These are phyloP conservation scores for Colletotrichum agaves DNA, from an alignment of 2,329 filamentous ascomycete genomes.

Conservation along the genomic window DNA sequence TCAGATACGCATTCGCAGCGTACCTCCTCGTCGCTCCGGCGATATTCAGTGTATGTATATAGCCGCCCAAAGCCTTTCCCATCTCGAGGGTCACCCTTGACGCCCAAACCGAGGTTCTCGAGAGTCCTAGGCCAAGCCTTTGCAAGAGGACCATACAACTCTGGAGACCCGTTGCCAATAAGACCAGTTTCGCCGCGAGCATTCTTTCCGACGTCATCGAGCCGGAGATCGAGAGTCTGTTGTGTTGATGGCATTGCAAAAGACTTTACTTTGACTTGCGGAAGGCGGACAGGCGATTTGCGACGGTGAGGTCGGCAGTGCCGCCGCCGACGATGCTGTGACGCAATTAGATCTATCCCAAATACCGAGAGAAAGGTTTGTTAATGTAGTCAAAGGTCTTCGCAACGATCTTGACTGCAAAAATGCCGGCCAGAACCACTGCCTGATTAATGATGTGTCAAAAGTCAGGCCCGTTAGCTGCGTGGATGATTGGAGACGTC, in stretches of 20 bases:
- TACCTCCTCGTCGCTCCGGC: conserved; percentile 41
- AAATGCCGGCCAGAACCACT: neutral
- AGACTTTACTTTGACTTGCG: conserved; percentile 6
- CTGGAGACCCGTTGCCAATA: conserved; percentile 22
- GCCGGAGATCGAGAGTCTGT: conserved; percentile 6
- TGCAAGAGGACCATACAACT: conserved; percentile 10
- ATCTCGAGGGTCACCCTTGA: conserved; percentile 38
- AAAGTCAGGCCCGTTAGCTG: neutral
- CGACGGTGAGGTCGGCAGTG: conserved; percentile 63
- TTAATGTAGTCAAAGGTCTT: conserved; percentile 26
- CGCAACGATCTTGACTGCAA: conserved; percentile 5
- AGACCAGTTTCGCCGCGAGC: conserved; percentile 19
- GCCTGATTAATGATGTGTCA: neutral
- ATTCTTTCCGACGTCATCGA: conserved; percentile 8
- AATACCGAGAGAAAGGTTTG: no score
- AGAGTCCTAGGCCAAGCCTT: conserved; percentile 26
- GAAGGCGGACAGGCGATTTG: conserved; percentile 57
- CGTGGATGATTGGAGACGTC: neutral
- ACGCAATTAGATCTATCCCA: conserved; percentile 18
- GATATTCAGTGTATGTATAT: conserved; percentile 39
- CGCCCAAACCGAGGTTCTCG: conserved; percentile 34
- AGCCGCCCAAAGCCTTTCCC: conserved; percentile 38
- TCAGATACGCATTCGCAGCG: conserved; percentile 41
- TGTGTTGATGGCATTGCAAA: conserved; percentile 9
- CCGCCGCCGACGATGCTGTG: conserved; percentile 64